phyloP scores from a whole-genome alignment of 495 filamentous ascomycete genomes.

The Aspergillus olivimuriae region DNA sequence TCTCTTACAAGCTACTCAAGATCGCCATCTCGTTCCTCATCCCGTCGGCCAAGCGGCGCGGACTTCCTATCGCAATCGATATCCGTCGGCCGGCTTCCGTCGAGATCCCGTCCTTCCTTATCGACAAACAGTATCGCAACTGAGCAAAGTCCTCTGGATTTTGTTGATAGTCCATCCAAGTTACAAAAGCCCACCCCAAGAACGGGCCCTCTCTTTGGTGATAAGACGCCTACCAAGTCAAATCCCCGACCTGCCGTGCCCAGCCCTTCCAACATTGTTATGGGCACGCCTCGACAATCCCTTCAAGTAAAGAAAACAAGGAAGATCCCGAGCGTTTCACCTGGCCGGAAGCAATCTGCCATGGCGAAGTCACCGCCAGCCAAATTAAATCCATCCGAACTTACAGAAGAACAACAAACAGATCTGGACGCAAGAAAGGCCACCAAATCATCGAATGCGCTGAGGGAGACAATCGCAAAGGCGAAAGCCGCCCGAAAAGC shows the following conservation, averaged over 20 bases:
- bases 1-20: slow-evolving; percentile 42
- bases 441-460: slow-evolving; percentile 68
- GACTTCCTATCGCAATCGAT: slow-evolving; percentile 21
- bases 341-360: slow-evolving; percentile 23
- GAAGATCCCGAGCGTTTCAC: slow-evolving; percentile 23
- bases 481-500: slow-evolving; percentile 80
- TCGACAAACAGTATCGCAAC: slow-evolving; percentile 10
- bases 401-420: slow-evolving; percentile 24
- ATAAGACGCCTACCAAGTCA: slow-evolving; percentile 40
- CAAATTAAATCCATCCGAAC: slow-evolving; percentile 24
- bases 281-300: slow-evolving; percentile 37
- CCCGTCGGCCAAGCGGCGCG: slow-evolving; percentile 24
- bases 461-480: slow-evolving; percentile 88
- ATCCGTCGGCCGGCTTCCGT: slow-evolving; percentile 28
- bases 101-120: slow-evolving; percentile 22
- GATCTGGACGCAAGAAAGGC: slow-evolving; percentile 34
- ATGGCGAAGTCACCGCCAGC: slow-evolving; percentile 28
- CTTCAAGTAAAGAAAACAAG: slow-evolving; percentile 45
- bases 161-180: slow-evolving; percentile 22
- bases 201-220: slow-evolving; percentile 35
- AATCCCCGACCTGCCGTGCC: slow-evolving; percentile 51
- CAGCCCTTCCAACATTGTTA: slow-evolving; percentile 46
- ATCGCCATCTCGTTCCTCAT: slow-evolving; percentile 43
- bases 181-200: slow-evolving; percentile 19
- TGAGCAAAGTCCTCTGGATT: slow-evolving; percentile 7